Conservation (phyloP, 768 basidiomycete species). For the Rhodotorula toruloides region DNA sequence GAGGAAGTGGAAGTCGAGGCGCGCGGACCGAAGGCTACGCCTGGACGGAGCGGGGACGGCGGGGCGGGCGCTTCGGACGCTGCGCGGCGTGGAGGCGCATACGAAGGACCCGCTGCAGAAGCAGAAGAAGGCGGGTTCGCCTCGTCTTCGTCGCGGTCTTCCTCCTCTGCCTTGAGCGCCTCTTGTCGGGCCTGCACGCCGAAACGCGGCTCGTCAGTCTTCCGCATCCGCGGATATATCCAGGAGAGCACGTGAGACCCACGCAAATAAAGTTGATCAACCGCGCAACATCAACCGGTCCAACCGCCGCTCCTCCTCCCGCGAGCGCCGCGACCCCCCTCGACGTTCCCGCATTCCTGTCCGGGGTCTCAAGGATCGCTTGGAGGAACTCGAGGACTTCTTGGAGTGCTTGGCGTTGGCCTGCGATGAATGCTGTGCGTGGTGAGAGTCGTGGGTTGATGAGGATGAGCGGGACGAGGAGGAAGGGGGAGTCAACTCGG, state of each 20-base stretch:
- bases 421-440: slow-evolving; percentile 25
- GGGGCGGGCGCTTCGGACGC: slow-evolving; percentile 21
- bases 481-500: neutral
- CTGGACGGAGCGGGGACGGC: slow-evolving; percentile 13
- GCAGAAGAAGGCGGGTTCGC: neutral
- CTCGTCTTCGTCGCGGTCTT: slow-evolving; percentile 31
- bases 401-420: slow-evolving; percentile 35
- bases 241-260: neutral
- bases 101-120: too few relatives aligned
- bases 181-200: slow-evolving; percentile 29
- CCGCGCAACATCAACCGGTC: slow-evolving; percentile 12
- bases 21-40: slow-evolving; percentile 3
- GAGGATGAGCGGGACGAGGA: neutral
- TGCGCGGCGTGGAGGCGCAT: slow-evolving; percentile 9
- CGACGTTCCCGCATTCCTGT: neutral
- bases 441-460: neutral
- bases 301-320: neutral
- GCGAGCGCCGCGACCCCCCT: neutral
- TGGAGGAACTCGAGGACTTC: slow-evolving; percentile 39
- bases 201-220: neutral
- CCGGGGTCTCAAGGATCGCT: slow-evolving; percentile 33
- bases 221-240: accelerated
- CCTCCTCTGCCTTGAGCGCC: slow-evolving; percentile 36
- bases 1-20: neutral
- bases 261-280: slow-evolving; percentile 39